A percentile compares a stretch with the other conserved stretches of the same genome.
These are phyloP conservation scores for Calonectria multiphialidica DNA, from an alignment of 2,329 filamentous ascomycete species.

Conservation along the genomic window DNA sequence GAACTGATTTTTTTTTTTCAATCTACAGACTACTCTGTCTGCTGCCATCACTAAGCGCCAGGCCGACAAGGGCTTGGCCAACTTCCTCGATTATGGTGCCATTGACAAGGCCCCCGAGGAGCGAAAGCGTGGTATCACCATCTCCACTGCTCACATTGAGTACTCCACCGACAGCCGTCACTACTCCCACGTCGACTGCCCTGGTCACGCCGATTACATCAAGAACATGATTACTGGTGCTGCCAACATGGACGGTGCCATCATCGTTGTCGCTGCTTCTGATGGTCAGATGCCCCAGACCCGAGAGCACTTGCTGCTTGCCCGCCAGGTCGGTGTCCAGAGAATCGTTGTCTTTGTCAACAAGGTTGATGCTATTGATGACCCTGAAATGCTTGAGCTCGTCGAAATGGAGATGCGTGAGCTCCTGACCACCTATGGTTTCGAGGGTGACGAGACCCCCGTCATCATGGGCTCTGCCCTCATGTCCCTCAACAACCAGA, in stretches of 20 bases:
- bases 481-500: conserved; percentile 89
- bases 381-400: conserved; percentile 99
- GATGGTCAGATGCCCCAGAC: conserved; percentile 99
- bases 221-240: conserved; percentile 99
- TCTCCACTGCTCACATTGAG: conserved; percentile 98
- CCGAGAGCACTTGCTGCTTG: conserved; percentile 96
- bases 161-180: conserved; percentile 94
- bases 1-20: conserved; percentile 29
- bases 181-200: conserved; percentile 99
- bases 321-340: conserved; percentile 98
- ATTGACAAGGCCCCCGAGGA: conserved; percentile 99
- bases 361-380: conserved; percentile 97
- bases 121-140: conserved; percentile 99
- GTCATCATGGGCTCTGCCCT: conserved; percentile 98
- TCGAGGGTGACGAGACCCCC: conserved; percentile 97
- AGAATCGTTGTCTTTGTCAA: conserved; percentile 99
- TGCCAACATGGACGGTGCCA: conserved; percentile 98
- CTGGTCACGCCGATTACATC: conserved; percentile 99
- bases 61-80: conserved; percentile 92
- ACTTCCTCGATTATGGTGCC: conserved; percentile 95
- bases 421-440: conserved; percentile 90
- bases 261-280: conserved; percentile 97
- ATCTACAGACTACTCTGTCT: conserved; percentile 90
- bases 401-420: conserved; percentile 99
- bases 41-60: conserved; percentile 99